A percentile compares a stretch with the other conserved stretches of the same genome.
These are phyloP conservation scores for Purpureocillium takamizusanense DNA, from an alignment of 2,329 filamentous ascomycete genomes.

Conservation along the genomic window DNA sequence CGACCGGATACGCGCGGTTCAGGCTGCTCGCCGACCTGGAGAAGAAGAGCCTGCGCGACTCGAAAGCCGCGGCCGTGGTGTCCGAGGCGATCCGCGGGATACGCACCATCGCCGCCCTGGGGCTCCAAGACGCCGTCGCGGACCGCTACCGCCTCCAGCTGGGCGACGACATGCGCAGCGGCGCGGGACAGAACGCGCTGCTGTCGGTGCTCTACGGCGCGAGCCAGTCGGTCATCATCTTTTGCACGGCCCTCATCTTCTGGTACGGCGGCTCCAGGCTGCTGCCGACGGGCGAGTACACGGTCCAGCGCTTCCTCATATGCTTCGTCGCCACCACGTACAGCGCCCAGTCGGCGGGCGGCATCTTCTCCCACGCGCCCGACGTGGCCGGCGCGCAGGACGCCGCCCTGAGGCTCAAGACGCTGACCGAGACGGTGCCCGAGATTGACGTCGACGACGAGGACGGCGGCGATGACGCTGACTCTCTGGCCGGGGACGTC, in stretches of 20 bases:
- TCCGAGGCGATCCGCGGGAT: background rate
- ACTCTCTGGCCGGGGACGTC: background rate
- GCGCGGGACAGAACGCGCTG: slow-evolving; percentile 4
- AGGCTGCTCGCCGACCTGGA: slow-evolving; percentile 19
- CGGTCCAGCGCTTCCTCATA: slow-evolving; percentile 28
- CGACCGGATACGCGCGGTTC: slow-evolving; percentile 27
- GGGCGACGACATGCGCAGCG: slow-evolving; percentile 17
- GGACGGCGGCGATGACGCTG: slow-evolving; percentile 41
- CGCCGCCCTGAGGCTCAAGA: slow-evolving; percentile 67
- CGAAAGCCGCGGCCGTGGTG: background rate
- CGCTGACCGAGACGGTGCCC: slow-evolving; percentile 67
- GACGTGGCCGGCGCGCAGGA: slow-evolving; percentile 81
- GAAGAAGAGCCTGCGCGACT: background rate
- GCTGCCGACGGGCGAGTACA: slow-evolving; percentile 25
- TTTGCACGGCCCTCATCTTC: slow-evolving; percentile 23
- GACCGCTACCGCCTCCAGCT: background rate
- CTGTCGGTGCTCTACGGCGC: background rate
- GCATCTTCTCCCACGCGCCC: slow-evolving; percentile 75
- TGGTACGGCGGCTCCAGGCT: slow-evolving; percentile 19
- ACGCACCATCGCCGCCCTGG: background rate
- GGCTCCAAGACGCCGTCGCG: background rate
- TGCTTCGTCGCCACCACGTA: slow-evolving; percentile 32
- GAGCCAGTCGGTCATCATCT: slow-evolving; percentile 18
- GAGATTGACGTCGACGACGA: slow-evolving; percentile 67
- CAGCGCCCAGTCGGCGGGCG: slow-evolving; percentile 77